phyloP scores from a whole-genome alignment of 108 stramenopile genomes.

The Stephanodiscus minutulus region DNA sequence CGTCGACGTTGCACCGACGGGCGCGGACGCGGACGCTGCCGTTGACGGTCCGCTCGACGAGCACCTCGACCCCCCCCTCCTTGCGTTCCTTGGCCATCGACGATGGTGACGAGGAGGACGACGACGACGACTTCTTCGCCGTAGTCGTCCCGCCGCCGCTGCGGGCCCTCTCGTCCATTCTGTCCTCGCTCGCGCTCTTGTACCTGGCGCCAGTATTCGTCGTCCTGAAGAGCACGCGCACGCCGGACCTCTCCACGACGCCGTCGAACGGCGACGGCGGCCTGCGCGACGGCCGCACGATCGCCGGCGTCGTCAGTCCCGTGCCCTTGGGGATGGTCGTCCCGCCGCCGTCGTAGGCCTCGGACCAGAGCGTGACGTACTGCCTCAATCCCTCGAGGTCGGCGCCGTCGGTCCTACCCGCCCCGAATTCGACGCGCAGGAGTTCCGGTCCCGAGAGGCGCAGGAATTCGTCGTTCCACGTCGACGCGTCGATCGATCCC shows the following conservation, averaged over 20 bases:
- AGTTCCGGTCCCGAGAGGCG: slow-evolving; percentile 80
- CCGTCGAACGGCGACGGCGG: slow-evolving; percentile 40
- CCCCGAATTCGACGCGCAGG: slow-evolving; percentile 43
- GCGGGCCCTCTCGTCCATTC: slow-evolving; percentile 44
- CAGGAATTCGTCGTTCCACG: slow-evolving; percentile 75
- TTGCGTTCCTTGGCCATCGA: slow-evolving; percentile 23
- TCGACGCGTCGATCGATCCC: slow-evolving; percentile 18
- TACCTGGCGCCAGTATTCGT: slow-evolving; percentile 78
- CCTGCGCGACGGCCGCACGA: slow-evolving; percentile 16
- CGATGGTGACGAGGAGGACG: not conserved
- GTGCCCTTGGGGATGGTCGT: slow-evolving; percentile 52
- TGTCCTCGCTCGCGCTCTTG: slow-evolving; percentile 66
- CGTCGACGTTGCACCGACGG: slow-evolving; percentile 75
- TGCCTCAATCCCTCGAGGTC: slow-evolving; percentile 54
- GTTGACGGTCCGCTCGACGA: slow-evolving; percentile 62
- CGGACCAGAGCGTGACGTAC: slow-evolving; percentile 73
- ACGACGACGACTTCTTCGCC: not conserved
- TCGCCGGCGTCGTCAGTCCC: slow-evolving; percentile 80
- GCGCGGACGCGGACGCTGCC: slow-evolving; percentile 73
- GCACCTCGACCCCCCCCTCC: slow-evolving; percentile 81
- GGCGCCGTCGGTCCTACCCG: not conserved
- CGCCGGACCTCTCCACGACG: slow-evolving; percentile 52
- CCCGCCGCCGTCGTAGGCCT: slow-evolving; percentile 39
- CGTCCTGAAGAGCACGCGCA: slow-evolving; percentile 67
- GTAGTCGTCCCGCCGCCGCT: slow-evolving; percentile 7